A percentile compares a stretch with the other conserved stretches of the same genome.
Evolutionary conservation across 164 flowering plant species (phyloP).

Genomic region (Berberis vulgaris): DNA sequence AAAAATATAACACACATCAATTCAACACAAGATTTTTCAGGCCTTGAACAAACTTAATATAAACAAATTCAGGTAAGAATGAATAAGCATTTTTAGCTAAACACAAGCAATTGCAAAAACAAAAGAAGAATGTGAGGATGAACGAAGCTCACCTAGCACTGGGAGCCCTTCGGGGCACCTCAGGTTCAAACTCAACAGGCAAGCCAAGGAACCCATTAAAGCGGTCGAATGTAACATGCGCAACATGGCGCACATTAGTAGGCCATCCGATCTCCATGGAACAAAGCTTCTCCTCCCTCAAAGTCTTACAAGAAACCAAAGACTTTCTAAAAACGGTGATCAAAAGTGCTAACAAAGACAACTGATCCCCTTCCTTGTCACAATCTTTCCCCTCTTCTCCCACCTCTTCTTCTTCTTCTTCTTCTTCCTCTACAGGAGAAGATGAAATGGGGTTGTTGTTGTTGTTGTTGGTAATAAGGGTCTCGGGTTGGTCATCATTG

Average conservation of each 20-base stretch:
- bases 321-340: slow-evolving; percentile 66
- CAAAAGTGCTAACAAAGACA: slow-evolving; percentile 63
- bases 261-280: slow-evolving; percentile 93
- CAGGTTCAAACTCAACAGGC: slow-evolving; percentile 91
- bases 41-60: too few relatives aligned
- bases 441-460: slow-evolving; percentile 3
- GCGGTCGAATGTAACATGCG: slow-evolving; percentile 92
- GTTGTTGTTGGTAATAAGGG: slow-evolving; percentile 8
- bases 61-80: too few relatives aligned
- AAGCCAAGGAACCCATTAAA: slow-evolving; percentile 90
- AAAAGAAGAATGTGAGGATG: slow-evolving; percentile 1
- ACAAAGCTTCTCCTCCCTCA: slow-evolving; percentile 26
- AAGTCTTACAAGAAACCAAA: slow-evolving; percentile 48
- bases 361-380: slow-evolving; percentile 32
- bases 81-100: too few relatives aligned
- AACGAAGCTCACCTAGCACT: slow-evolving; percentile 67
- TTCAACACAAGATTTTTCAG: too few relatives aligned
- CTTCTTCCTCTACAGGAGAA: slow-evolving; percentile 6
- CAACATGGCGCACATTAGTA: slow-evolving; percentile 77
- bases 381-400: slow-evolving; percentile 17
- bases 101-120: not conserved
- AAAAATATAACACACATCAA: too few relatives aligned
- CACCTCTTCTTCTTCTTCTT: slow-evolving; percentile 13
- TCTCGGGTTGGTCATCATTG: slow-evolving; percentile 12
- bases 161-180: slow-evolving; percentile 77